phyloP scores from a whole-genome alignment of 169 alveolate species.

The Eimeria necatrix region DNA sequence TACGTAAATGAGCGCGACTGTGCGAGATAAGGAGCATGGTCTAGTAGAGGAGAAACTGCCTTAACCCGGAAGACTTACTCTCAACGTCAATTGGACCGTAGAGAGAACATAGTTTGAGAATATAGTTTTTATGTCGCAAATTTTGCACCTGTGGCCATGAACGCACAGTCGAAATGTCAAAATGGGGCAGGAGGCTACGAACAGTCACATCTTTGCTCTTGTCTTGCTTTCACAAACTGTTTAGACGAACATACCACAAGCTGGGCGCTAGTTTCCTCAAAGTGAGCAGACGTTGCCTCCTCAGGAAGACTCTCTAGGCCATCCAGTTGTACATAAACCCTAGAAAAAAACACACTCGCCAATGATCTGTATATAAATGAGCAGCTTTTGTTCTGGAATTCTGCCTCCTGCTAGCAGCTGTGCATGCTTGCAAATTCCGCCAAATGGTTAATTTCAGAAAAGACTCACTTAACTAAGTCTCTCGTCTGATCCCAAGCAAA shows the following conservation, averaged over 20 bases:
- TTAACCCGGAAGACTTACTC: slow-evolving; percentile 33
- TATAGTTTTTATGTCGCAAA: slow-evolving; percentile 31
- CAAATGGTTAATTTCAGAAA: not conserved
- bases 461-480: slow-evolving; percentile 55
- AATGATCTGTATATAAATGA: no score
- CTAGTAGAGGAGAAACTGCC: no score
- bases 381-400: no score
- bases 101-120: slow-evolving; percentile 28
- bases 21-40: no score
- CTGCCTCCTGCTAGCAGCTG: no score
- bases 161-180: not conserved
- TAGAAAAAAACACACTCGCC: not conserved
- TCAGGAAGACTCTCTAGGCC: slow-evolving; percentile 34
- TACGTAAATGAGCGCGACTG: no score
- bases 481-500: slow-evolving; percentile 71
- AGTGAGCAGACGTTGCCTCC: slow-evolving; percentile 38
- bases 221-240: no score
- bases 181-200: no score
- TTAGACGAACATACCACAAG: slow-evolving; percentile 23
- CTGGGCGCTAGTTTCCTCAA: slow-evolving; percentile 58
- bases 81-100: slow-evolving; percentile 46
- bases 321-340: slow-evolving; percentile 67
- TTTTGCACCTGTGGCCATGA: slow-evolving; percentile 42
- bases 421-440: no score
- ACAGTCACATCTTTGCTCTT: no score